Percentiles rank a stretch among this genome's conserved stretches.
Evolutionary conservation across 139 green algal genomes (phyloP).

Genomic region (Haematococcus lacustris): DNA sequence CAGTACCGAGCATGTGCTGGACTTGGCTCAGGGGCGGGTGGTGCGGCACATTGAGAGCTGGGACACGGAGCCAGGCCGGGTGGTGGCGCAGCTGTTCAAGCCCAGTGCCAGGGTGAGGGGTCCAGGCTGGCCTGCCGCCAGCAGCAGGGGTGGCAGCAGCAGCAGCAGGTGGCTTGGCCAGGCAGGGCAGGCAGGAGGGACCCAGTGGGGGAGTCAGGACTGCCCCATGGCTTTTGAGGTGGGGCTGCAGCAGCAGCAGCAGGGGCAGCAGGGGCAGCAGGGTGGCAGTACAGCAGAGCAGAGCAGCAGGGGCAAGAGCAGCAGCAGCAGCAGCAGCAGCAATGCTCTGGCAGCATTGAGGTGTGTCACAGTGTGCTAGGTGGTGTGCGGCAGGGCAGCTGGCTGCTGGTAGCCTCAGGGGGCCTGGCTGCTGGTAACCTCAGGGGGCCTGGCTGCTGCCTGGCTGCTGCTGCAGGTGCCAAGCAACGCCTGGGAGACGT

Average conservation of each 20-base stretch:
- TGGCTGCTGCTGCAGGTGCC: constrained; percentile 24
- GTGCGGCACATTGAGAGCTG: constrained; percentile 67
- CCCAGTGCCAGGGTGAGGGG: constrained; percentile 29
- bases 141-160: neutral
- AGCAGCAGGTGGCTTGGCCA: neutral
- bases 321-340: neutral
- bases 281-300: neutral
- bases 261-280: neutral
- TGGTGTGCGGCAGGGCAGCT: neutral
- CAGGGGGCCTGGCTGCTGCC: neutral
- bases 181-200: neutral
- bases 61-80: constrained; percentile 55
- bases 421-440: neutral
- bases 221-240: too few species aligned
- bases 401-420: neutral
- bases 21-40: constrained; percentile 40
- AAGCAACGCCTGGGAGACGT: constrained; percentile 41
- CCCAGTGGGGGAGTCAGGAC: too few species aligned
- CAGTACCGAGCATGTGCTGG: constrained; percentile 61
- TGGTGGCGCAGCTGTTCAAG: constrained; percentile 52
- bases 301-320: too few species aligned
- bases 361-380: neutral
- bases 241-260: too few species aligned
- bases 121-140: neutral
- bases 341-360: neutral